Conservation (phyloP, 2,329 filamentous ascomycete species). For the Aspergillus pseudoglaucus region DNA sequence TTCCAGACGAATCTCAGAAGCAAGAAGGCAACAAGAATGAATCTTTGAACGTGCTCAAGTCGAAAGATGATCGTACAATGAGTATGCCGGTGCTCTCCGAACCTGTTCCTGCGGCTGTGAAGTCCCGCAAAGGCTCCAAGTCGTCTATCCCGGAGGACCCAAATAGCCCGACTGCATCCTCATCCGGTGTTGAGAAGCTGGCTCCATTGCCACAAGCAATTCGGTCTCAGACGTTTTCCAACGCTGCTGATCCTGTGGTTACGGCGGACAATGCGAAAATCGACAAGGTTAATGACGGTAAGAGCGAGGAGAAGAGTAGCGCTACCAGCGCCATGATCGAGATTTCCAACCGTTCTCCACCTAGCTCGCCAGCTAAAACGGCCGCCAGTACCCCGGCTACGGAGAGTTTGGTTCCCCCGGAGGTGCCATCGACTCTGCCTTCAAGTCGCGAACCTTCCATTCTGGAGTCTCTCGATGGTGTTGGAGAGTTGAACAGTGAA, state of each 20-base stretch:
- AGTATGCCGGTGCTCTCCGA: constrained; percentile 28
- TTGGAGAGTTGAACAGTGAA: constrained; percentile 13
- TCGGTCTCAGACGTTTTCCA: constrained; percentile 57
- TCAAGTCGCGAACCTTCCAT: constrained; percentile 47
- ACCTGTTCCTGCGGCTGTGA: constrained; percentile 15
- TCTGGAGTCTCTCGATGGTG: constrained; percentile 36
- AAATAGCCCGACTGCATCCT: constrained; percentile 13
- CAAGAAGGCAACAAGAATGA: constrained; percentile 13
- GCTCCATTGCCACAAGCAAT: constrained; percentile 48
- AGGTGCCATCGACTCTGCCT: constrained; percentile 26
- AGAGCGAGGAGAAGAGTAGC: constrained; percentile 52
- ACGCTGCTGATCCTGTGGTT: constrained; percentile 58
- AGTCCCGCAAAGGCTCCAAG: constrained; percentile 23
- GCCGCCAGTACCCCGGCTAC: constrained; percentile 39
- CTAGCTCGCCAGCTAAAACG: constrained; percentile 47
- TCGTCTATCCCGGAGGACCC: constrained; percentile 17
- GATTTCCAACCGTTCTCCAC: constrained; percentile 56
- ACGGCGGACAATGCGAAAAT: constrained; percentile 61
- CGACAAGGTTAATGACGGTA: constrained; percentile 53
- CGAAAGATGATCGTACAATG: constrained; percentile 29
- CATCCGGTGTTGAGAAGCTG: constrained; percentile 29
- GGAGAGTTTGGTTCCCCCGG: constrained; percentile 29
- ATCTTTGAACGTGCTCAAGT: constrained; percentile 21
- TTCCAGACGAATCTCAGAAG: constrained; percentile 29
- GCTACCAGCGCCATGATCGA: constrained; percentile 62